Evolutionary conservation across 257 asterid genomes (phyloP).

Genomic region (Solanum medicagineum): DNA sequence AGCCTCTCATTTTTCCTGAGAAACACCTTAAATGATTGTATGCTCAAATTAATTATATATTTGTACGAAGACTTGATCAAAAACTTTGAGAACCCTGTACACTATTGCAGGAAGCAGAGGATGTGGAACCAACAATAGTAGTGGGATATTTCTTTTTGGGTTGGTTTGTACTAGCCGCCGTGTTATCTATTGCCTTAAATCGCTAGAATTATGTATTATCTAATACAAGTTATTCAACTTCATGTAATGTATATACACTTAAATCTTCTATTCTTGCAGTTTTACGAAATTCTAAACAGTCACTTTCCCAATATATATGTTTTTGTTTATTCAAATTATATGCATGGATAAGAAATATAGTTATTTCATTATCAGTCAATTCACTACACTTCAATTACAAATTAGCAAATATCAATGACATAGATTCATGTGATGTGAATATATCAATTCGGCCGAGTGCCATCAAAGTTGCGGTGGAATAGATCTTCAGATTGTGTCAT

Average conservation of each 20-base stretch:
- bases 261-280: too few relatives aligned
- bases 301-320: too few relatives aligned
- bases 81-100: background rate
- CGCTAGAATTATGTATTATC: background rate
- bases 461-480: background rate
- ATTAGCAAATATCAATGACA: background rate
- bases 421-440: background rate
- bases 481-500: background rate
- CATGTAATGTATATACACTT: too few relatives aligned
- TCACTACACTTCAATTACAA: background rate
- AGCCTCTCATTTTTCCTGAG: too few relatives aligned
- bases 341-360: too few relatives aligned
- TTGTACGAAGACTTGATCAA: too few relatives aligned
- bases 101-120: constrained; percentile 58
- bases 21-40: too few relatives aligned
- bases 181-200: constrained; percentile 28
- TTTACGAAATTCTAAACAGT: too few relatives aligned
- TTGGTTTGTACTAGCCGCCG: constrained; percentile 39
- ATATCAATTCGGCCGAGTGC: background rate
- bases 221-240: too few relatives aligned
- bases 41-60: too few relatives aligned
- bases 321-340: too few relatives aligned
- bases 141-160: constrained; percentile 45
- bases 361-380: background rate
- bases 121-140: constrained; percentile 48